Evolutionary conservation across 371 early-diverging fungal species (phyloP).

Genomic region (Entomophthora muscae): DNA sequence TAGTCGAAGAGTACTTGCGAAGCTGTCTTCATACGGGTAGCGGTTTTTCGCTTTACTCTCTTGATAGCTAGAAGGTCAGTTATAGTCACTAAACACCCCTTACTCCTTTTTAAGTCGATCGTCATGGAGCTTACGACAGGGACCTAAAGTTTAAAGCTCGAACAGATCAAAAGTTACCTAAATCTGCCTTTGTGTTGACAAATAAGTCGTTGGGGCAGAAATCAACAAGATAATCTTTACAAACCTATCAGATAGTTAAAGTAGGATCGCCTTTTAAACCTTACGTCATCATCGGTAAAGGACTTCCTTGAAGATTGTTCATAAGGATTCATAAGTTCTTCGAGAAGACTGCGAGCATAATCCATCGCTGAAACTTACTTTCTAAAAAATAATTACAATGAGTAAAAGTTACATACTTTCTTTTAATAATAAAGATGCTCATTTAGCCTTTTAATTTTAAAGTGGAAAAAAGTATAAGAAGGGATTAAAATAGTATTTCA

Average conservation of each 20-base stretch:
- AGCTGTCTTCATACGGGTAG: slow-evolving; percentile 57
- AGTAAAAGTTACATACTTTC: too few relatives aligned
- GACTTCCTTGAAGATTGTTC: slow-evolving; percentile 40
- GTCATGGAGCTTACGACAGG: slow-evolving; percentile 61
- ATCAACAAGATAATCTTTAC: slow-evolving; percentile 66
- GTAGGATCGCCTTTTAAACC: not conserved
- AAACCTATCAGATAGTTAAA: slow-evolving; percentile 29
- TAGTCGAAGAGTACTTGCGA: slow-evolving; percentile 47
- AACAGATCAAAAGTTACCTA: slow-evolving; percentile 25
- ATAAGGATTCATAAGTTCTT: slow-evolving; percentile 62
- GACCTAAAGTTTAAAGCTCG: slow-evolving; percentile 19
- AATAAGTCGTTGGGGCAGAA: slow-evolving; percentile 78
- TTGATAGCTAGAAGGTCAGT: slow-evolving; percentile 26
- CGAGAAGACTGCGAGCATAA: slow-evolving; percentile 50
- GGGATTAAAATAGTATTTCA: too few relatives aligned
- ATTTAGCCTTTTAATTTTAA: too few relatives aligned
- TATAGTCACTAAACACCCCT: not conserved
- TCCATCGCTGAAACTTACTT: too few relatives aligned
- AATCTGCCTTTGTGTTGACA: slow-evolving; percentile 72
- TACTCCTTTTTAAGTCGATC: slow-evolving; percentile 55
- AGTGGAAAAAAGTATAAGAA: too few relatives aligned
- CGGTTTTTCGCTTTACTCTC: slow-evolving; percentile 37
- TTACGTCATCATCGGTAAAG: slow-evolving; percentile 45
- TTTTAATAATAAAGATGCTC: too few relatives aligned
- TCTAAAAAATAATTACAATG: too few relatives aligned